These are phyloP conservation scores for Moricandia moricandioides DNA, from an alignment of 345 rosid species.

Conservation along the genomic window DNA sequence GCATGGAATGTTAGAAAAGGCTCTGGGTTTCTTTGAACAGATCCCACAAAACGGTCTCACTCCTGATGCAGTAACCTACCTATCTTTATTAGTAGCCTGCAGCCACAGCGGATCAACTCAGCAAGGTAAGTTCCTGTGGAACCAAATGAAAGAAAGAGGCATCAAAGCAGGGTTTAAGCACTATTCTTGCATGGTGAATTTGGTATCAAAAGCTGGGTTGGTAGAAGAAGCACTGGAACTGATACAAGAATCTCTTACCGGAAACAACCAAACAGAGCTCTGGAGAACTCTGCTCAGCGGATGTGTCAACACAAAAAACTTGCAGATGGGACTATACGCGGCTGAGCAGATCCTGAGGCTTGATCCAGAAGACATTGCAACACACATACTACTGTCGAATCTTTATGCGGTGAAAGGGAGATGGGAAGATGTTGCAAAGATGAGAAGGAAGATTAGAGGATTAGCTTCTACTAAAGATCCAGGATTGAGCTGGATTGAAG, in stretches of 20 bases:
- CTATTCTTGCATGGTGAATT: conserved; percentile 76
- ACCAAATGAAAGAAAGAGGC: conserved; percentile 50
- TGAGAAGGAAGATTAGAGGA: not conserved
- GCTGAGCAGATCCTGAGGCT: conserved; percentile 60
- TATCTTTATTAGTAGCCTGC: conserved; percentile 75
- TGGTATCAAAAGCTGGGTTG: conserved; percentile 75
- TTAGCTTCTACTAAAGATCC: not conserved
- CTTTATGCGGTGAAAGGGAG: not conserved
- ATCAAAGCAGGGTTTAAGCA: conserved; percentile 64
- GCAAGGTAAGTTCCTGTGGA: conserved; percentile 67
- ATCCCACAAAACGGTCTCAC: conserved; percentile 41
- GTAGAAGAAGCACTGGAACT: conserved; percentile 58
- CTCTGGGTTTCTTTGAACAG: conserved; percentile 45
- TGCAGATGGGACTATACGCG: conserved; percentile 53
- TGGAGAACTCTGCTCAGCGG: conserved; percentile 85
- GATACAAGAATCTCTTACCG: conserved; percentile 43
- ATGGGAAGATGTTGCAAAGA: not conserved
- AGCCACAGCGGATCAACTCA: conserved; percentile 63
- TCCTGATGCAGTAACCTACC: conserved; percentile 74
- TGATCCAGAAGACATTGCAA: conserved; percentile 57
- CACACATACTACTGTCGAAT: conserved; percentile 44
- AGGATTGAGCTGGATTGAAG: conserved; percentile 33
- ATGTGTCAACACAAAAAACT: conserved; percentile 54
- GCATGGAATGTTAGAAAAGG: conserved; percentile 69
- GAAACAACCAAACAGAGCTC: conserved; percentile 46